phyloP scores from a whole-genome alignment of 2,329 filamentous ascomycete genomes.

The Ceratocystis papillata region DNA sequence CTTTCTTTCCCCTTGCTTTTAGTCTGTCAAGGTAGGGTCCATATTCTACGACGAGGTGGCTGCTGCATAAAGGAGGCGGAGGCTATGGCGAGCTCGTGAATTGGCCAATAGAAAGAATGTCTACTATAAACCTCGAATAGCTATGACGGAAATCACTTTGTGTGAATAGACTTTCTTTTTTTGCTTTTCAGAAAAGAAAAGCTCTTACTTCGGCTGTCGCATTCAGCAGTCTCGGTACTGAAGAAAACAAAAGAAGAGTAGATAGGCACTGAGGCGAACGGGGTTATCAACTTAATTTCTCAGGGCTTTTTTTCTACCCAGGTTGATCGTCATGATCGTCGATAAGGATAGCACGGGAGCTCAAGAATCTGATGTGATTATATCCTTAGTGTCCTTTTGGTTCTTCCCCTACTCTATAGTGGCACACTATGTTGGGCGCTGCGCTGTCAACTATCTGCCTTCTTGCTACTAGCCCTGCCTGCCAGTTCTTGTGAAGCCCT shows the following conservation, averaged over 20 bases:
- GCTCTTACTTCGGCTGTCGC: not conserved
- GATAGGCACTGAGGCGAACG: not conserved
- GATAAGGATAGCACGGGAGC: not conserved
- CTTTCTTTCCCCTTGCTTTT: not conserved
- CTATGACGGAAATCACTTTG: not conserved
- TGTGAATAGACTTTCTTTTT: not conserved
- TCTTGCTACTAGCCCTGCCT: no score
- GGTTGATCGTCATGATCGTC: constrained; percentile 10
- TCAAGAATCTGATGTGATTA: not conserved
- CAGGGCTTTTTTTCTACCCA: not conserved
- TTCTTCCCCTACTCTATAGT: no score
- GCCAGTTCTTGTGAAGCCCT: not conserved
- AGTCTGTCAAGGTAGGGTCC: not conserved
- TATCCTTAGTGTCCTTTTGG: not conserved
- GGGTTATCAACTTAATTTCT: not conserved
- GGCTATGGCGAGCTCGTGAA: constrained; percentile 9
- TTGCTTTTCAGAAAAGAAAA: not conserved
- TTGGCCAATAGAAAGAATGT: not conserved
- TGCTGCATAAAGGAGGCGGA: not conserved
- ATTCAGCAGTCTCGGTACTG: not conserved
- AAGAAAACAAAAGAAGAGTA: not conserved
- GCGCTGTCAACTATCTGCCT: no score
- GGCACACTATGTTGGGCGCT: no score
- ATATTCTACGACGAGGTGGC: not conserved
- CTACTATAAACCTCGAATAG: not conserved